Evolutionary conservation across 2,329 filamentous ascomycete genomes (phyloP), one percentile per base, ranked within the genome.

Genomic region (Colletotrichum noveboracense): DNA sequence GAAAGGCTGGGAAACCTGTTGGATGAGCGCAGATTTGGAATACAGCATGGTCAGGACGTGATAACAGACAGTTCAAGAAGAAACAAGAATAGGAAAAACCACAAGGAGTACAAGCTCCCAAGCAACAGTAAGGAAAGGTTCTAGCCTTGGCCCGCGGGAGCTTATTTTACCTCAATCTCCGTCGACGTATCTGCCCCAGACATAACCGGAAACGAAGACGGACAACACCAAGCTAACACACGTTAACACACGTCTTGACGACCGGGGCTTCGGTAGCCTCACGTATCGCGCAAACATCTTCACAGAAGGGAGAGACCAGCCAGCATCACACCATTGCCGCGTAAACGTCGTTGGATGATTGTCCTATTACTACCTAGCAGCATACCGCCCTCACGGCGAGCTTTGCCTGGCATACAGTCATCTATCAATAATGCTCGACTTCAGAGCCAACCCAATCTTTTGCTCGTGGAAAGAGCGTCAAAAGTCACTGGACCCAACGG

Each of bases 401-500:
- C 48, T 30, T 32, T 52, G 69, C 56, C 16, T 74, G 70, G 65
- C 38, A 58, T 64, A 76, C 74, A 74, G 32, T 64, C 70, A 76
- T 76, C 70, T 76, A 74, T 74, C 67, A 76, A 74, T 69, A 66
- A 58, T 36, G 36, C 43, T 24, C 36, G 28, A 43, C 67, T 70
- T 32, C 26, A 36, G 28, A 73, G 70, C 65, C 70, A 69, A 43
- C 56, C 55, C 67, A 52, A 68, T 68, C 28, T 48, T 58, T 73
- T 61, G 56, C 64, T 68, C 65, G 36, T 62, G 64, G 56, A 55
- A 64, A 68, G 64, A 62, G 70, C 70, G 65, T 69, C 36, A 68
- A 67, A 70, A 75, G 70, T 74, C 60, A 69, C 74, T 74, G 64
- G 65, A 69, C 74, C 65, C 58, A 58, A 74, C 65, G 34, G 61